These are phyloP conservation scores for Lipomyces orientalis DNA, from an alignment of 805 yeast species.

Conservation along the genomic window DNA sequence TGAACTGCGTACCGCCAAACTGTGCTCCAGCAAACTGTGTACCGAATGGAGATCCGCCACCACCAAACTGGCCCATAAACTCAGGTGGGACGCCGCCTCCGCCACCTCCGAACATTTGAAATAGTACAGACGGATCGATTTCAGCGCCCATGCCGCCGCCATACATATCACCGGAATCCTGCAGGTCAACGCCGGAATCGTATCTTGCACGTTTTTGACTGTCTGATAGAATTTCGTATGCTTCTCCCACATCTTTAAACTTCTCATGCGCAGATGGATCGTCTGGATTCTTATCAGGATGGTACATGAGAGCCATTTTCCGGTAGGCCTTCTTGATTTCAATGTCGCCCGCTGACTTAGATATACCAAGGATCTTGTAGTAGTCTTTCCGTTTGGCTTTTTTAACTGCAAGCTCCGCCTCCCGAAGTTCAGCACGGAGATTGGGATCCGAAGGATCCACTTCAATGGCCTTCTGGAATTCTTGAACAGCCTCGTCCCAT, in stretches of 20 bases:
- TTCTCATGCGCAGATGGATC: slow-evolving; percentile 89
- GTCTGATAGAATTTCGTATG: slow-evolving; percentile 86
- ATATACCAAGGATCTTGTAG: slow-evolving; percentile 66
- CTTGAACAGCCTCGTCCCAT: slow-evolving; percentile 49
- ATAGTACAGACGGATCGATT: slow-evolving; percentile 47
- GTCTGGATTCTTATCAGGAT: slow-evolving; percentile 86
- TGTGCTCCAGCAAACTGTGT: slow-evolving; percentile 17
- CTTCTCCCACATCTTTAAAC: slow-evolving; percentile 88
- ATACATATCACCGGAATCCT: slow-evolving; percentile 61
- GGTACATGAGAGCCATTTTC: slow-evolving; percentile 72
- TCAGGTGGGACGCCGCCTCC: slow-evolving; percentile 35
- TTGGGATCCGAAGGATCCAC: slow-evolving; percentile 46
- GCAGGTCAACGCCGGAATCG: slow-evolving; percentile 83
- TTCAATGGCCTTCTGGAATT: slow-evolving; percentile 48
- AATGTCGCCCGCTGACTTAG: slow-evolving; percentile 55
- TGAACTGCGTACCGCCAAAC: slow-evolving; percentile 30
- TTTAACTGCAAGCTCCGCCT: slow-evolving; percentile 51
- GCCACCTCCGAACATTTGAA: slow-evolving; percentile 50
- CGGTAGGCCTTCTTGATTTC: slow-evolving; percentile 81
- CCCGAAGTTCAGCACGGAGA: slow-evolving; percentile 48
- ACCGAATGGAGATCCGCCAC: slow-evolving; percentile 31
- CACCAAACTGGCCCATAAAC: slow-evolving; percentile 36
- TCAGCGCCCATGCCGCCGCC: slow-evolving; percentile 60
- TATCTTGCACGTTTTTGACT: slow-evolving; percentile 85
- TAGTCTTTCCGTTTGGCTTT: slow-evolving; percentile 55